phyloP scores from a whole-genome alignment of 2,329 filamentous ascomycete genomes.

The Ceratocystis ficicola region DNA sequence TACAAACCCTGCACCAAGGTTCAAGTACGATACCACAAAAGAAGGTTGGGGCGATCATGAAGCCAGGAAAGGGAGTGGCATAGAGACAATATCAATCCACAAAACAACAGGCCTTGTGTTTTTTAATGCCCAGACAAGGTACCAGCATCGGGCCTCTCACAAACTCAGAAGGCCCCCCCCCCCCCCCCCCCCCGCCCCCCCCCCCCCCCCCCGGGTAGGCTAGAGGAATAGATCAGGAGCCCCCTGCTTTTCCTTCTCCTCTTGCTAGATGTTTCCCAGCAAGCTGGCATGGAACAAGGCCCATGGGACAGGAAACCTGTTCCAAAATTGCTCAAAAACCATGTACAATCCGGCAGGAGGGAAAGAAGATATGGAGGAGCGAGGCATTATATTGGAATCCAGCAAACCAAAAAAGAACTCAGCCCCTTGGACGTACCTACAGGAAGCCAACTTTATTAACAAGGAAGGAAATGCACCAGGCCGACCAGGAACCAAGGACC shows the following conservation, averaged over 20 bases:
- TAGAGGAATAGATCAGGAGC: background rate
- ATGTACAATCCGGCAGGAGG: background rate
- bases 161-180: background rate
- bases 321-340: conserved; percentile 1
- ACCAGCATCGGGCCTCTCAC: background rate
- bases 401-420: background rate
- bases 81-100: background rate
- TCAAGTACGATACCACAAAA: background rate
- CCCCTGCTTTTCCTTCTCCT: background rate
- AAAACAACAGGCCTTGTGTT: background rate
- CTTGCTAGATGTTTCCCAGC: background rate
- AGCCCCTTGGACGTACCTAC: background rate
- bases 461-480: too few relatives aligned
- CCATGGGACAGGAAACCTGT: background rate
- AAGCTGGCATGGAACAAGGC: background rate
- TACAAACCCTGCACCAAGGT: background rate
- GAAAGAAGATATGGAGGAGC: background rate
- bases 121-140: background rate
- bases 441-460: background rate
- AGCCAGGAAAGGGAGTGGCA: background rate
- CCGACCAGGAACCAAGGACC: background rate
- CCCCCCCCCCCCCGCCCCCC: background rate
- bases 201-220: too few relatives aligned
- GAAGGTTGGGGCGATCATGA: conserved; percentile 6
- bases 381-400: conserved; percentile 1